A percentile compares a stretch with the other conserved stretches of the same genome.
phyloP scores from a whole-genome alignment of 2,329 filamentous ascomycete species.

The Diaporthe humulicola region DNA sequence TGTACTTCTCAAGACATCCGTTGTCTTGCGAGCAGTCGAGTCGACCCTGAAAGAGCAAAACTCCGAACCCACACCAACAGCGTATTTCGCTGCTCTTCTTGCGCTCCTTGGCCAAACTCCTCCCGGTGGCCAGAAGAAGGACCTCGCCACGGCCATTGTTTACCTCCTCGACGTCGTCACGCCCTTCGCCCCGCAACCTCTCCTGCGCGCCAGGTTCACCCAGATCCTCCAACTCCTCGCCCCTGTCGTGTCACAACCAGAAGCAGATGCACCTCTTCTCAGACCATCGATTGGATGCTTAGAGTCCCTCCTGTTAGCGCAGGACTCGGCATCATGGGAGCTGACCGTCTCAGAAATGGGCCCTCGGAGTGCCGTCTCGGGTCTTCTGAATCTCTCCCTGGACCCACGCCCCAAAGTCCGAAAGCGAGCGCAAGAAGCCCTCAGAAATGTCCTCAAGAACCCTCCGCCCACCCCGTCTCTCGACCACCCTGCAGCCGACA shows the following conservation, averaged over 20 bases:
- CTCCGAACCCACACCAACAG: slow-evolving; percentile 84
- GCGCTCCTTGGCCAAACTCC: slow-evolving; percentile 86
- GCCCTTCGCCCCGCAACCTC: slow-evolving; percentile 83
- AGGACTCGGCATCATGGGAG: slow-evolving; percentile 91
- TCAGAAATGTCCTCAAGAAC: slow-evolving; percentile 84
- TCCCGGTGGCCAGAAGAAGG: slow-evolving; percentile 79
- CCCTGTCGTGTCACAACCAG: slow-evolving; percentile 82
- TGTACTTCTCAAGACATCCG: slow-evolving; percentile 72
- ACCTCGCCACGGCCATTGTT: slow-evolving; percentile 86
- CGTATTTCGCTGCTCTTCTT: slow-evolving; percentile 95
- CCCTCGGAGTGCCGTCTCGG: slow-evolving; percentile 88
- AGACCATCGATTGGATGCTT: slow-evolving; percentile 92
- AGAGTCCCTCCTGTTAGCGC: slow-evolving; percentile 89
- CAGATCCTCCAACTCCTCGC: slow-evolving; percentile 91
- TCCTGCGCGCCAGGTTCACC: slow-evolving; percentile 94
- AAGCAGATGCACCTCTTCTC: slow-evolving; percentile 89
- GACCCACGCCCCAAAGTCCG: slow-evolving; percentile 94
- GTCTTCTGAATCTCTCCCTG: slow-evolving; percentile 85
- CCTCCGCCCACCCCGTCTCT: slow-evolving; percentile 92
- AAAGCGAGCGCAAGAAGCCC: slow-evolving; percentile 90
- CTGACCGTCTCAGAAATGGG: slow-evolving; percentile 86
- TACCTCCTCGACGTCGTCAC: slow-evolving; percentile 96
- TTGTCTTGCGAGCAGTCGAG: slow-evolving; percentile 92
- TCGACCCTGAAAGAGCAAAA: slow-evolving; percentile 92
- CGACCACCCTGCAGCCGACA: slow-evolving; percentile 94